Conservation (phyloP, 2,329 filamentous ascomycete species). For the Alternaria atra region DNA sequence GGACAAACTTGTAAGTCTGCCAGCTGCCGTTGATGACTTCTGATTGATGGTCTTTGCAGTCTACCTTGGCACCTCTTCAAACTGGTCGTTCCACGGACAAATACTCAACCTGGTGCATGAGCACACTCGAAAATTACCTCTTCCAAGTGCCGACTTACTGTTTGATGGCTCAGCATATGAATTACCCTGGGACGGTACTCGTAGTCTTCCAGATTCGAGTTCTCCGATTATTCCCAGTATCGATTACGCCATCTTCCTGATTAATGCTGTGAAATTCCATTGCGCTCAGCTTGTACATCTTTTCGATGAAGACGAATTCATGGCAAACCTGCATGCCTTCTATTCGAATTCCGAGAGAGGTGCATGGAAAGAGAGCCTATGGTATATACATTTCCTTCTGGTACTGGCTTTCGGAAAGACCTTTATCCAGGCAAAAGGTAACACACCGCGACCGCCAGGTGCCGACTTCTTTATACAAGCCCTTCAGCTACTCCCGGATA, state of each 20-base stretch:
- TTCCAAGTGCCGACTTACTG: slow-evolving; percentile 56
- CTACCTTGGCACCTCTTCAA: slow-evolving; percentile 65
- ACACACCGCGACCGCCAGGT: slow-evolving; percentile 54
- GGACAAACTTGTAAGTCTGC: slow-evolving; percentile 28
- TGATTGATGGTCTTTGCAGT: slow-evolving; percentile 43
- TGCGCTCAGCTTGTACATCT: slow-evolving; percentile 64
- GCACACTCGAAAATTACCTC: slow-evolving; percentile 54
- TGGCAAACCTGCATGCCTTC: slow-evolving; percentile 55
- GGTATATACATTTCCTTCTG: slow-evolving; percentile 64
- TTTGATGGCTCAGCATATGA: slow-evolving; percentile 64
- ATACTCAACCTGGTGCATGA: slow-evolving; percentile 61
- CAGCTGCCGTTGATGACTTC: background rate
- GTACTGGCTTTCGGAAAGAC: slow-evolving; percentile 66
- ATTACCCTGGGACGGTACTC: slow-evolving; percentile 60
- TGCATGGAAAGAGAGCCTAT: slow-evolving; percentile 49
- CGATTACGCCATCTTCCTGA: slow-evolving; percentile 62
- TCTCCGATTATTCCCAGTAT: slow-evolving; percentile 58
- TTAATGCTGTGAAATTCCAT: slow-evolving; percentile 66
- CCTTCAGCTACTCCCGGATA: slow-evolving; percentile 62
- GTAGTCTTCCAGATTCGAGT: slow-evolving; percentile 43
- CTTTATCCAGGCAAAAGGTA: slow-evolving; percentile 54
- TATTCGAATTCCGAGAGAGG: slow-evolving; percentile 48
- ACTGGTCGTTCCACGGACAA: slow-evolving; percentile 64
- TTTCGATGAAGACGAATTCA: slow-evolving; percentile 64
- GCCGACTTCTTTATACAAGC: slow-evolving; percentile 71